phyloP scores from a whole-genome alignment of 1,284 basidiomycete species.

The Tilletia horrida region DNA sequence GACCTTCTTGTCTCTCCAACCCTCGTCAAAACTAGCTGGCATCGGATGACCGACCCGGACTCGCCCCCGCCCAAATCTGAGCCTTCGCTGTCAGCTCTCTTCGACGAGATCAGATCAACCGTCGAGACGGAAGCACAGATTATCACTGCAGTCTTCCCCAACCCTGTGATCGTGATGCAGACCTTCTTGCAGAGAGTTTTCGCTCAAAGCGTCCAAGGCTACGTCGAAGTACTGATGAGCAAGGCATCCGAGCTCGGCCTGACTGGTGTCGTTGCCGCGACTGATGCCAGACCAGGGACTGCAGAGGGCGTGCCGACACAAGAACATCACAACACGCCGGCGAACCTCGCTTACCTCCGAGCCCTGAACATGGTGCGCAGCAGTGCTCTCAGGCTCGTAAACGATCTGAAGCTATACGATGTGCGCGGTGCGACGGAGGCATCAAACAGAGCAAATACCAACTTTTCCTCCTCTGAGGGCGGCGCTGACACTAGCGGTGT shows the following conservation, averaged over 20 bases:
- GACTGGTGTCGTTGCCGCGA: constrained; percentile 19
- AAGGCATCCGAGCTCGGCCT: constrained; percentile 42
- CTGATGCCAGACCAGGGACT: background rate
- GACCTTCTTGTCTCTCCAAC: background rate
- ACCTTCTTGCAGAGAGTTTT: constrained; percentile 97
- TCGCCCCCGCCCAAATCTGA: constrained; percentile 74
- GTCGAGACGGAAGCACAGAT: constrained; percentile 96
- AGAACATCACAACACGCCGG: background rate
- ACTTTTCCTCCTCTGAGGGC: constrained; percentile 19
- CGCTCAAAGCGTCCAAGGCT: constrained; percentile 70
- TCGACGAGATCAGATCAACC: constrained; percentile 81
- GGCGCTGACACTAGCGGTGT: constrained; percentile 12
- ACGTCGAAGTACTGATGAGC: constrained; percentile 53
- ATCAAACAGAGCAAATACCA: constrained; percentile 12
- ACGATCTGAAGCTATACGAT: constrained; percentile 89
- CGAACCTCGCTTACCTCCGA: constrained; percentile 75
- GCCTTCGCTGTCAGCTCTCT: constrained; percentile 73
- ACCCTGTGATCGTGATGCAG: constrained; percentile 95
- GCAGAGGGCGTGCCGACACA: background rate
- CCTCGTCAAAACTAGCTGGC: constrained; percentile 66
- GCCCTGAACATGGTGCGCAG: constrained; percentile 82
- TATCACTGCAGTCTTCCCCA: constrained; percentile 96
- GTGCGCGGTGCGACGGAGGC: constrained; percentile 57
- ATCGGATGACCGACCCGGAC: constrained; percentile 63
- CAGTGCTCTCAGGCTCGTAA: constrained; percentile 74